Conservation (phyloP, 2,329 filamentous ascomycete genomes). For the Plenodomus tracheiphilus region DNA sequence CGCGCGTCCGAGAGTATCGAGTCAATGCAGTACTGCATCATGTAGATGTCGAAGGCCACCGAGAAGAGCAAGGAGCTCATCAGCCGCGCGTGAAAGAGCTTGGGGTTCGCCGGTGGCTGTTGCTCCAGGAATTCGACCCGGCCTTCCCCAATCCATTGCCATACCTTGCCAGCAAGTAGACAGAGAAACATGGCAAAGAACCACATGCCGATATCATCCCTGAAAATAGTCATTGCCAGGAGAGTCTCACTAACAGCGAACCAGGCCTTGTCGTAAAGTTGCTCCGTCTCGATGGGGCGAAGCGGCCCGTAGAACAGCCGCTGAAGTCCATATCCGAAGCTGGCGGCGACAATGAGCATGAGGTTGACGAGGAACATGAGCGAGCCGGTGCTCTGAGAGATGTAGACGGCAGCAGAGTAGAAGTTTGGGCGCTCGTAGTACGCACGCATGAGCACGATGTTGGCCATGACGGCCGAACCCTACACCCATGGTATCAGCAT, state of each 20-base stretch:
- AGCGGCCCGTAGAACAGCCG: slow-evolving; percentile 87
- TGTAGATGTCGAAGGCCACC: slow-evolving; percentile 74
- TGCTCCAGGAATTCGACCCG: slow-evolving; percentile 94
- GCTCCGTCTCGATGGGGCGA: slow-evolving; percentile 92
- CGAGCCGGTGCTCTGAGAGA: slow-evolving; percentile 94
- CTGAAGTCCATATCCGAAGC: slow-evolving; percentile 83
- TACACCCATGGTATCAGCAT: slow-evolving; percentile 23
- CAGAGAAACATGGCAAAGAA: slow-evolving; percentile 96
- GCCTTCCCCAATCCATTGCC: slow-evolving; percentile 97
- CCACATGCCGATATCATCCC: slow-evolving; percentile 91
- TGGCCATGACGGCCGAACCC: slow-evolving; percentile 79
- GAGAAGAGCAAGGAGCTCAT: slow-evolving; percentile 78
- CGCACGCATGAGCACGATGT: slow-evolving; percentile 81
- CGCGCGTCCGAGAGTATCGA: slow-evolving; percentile 84
- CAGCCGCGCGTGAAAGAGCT: slow-evolving; percentile 83
- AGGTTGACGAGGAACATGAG: slow-evolving; percentile 93
- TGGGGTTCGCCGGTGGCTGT: slow-evolving; percentile 86
- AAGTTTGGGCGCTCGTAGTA: slow-evolving; percentile 97
- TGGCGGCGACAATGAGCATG: slow-evolving; percentile 77
- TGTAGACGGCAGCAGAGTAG: slow-evolving; percentile 95
- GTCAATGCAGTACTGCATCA: slow-evolving; percentile 79
- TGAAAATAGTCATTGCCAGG: slow-evolving; percentile 96
- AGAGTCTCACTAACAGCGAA: slow-evolving; percentile 97
- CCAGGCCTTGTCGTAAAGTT: slow-evolving; percentile 97
- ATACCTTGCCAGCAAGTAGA: slow-evolving; percentile 91